A percentile compares a stretch with the other conserved stretches of the same genome.
phyloP scores from a whole-genome alignment of 345 rosid species.

The Salix exigua region DNA sequence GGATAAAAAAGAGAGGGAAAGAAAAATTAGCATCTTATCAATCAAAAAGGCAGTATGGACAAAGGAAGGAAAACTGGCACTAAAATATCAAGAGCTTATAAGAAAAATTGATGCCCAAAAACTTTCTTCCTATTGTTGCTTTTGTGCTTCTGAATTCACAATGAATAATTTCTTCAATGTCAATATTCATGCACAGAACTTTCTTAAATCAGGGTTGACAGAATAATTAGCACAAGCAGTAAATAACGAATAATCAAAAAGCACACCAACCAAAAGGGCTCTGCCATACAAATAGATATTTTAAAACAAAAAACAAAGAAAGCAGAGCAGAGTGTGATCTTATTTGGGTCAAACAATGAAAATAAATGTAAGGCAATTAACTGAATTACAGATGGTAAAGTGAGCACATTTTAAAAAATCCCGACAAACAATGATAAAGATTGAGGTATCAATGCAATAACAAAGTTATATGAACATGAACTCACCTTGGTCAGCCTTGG shows the following conservation, averaged over 20 bases:
- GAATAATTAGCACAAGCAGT: neutral
- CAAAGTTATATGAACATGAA: constrained; percentile 2
- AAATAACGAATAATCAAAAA: neutral
- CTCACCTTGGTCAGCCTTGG: constrained; percentile 67
- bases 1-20: constrained; percentile 1
- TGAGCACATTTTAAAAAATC: neutral
- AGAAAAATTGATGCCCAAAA: neutral
- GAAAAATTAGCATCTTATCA: neutral
- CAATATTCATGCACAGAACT: neutral
- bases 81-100: neutral
- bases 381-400: neutral
- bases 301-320: neutral
- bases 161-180: too few species aligned
- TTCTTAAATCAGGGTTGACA: neutral
- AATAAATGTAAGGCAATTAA: neutral
- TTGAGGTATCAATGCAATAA: neutral
- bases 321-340: too few species aligned
- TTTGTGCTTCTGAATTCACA: neutral
- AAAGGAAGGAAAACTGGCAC: too few species aligned
- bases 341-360: neutral
- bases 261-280: neutral
- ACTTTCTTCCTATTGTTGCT: neutral
- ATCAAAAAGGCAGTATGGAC: neutral
- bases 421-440: neutral
- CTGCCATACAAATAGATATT: too few species aligned